Evolutionary conservation across 1,284 basidiomycete genomes (phyloP).

Genomic region (Kwoniella shivajii): DNA sequence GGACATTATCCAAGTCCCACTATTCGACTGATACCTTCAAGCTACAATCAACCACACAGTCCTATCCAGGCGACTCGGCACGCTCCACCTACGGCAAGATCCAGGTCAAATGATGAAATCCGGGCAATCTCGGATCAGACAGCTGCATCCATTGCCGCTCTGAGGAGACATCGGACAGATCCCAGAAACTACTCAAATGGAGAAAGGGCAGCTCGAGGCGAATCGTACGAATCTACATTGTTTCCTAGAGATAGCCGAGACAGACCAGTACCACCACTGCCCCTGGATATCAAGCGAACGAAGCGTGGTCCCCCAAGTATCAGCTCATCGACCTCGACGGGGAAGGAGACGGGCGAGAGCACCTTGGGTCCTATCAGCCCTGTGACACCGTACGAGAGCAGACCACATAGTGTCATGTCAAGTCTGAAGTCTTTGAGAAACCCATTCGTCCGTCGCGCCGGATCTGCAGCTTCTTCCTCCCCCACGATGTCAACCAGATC

Average conservation of each 20-base stretch:
- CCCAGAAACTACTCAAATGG: constrained; percentile 8
- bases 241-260: constrained; percentile 15
- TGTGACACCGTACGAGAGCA: background rate
- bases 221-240: background rate
- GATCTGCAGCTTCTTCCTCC: constrained; percentile 6
- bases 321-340: background rate
- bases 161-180: constrained; percentile 25
- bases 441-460: constrained; percentile 12
- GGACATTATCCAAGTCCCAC: constrained; percentile 12
- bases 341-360: background rate
- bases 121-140: background rate
- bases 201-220: background rate
- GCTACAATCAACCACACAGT: background rate
- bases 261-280: constrained; percentile 24
- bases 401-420: constrained; percentile 13
- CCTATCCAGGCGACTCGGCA: constrained; percentile 7
- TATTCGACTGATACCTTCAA: constrained; percentile 19
- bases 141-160: constrained; percentile 1
- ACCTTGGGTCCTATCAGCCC: constrained; percentile 2
- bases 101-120: constrained; percentile 21
- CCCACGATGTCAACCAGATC: constrained; percentile 11
- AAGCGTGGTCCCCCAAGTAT: constrained; percentile 10
- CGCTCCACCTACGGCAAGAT: constrained; percentile 11
- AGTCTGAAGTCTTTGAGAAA: constrained; percentile 17
- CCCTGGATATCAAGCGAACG: constrained; percentile 12